Evolutionary conservation across 768 basidiomycete species (phyloP).

Genomic region (Pulveroboletus frians): DNA sequence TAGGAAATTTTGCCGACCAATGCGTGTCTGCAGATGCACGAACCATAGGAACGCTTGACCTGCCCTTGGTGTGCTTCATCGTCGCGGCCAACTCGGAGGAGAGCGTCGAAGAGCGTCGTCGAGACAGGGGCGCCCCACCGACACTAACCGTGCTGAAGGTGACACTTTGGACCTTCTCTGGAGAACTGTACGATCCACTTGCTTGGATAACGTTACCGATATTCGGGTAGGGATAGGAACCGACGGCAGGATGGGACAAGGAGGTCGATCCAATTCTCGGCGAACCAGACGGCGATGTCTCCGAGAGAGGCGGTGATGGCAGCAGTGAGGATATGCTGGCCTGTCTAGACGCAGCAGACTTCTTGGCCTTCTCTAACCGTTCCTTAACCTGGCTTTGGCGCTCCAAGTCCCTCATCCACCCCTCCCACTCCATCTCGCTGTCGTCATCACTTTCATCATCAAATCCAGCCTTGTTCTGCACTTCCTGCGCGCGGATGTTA

Average conservation of each 20-base stretch:
- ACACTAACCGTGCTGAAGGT: slow-evolving; percentile 26
- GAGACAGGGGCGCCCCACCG: slow-evolving; percentile 3
- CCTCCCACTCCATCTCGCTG: slow-evolving; percentile 62
- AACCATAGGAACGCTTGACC: not conserved
- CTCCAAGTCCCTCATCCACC: slow-evolving; percentile 57
- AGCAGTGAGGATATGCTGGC: slow-evolving; percentile 7
- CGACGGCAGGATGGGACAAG: not conserved
- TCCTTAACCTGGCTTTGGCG: slow-evolving; percentile 30
- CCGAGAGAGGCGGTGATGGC: slow-evolving; percentile 28
- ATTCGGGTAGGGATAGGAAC: slow-evolving; percentile 17
- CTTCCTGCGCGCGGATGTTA: slow-evolving; percentile 21
- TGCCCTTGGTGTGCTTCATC: slow-evolving; percentile 8
- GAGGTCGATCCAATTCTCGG: slow-evolving; percentile 17
- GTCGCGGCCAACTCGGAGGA: slow-evolving; percentile 3
- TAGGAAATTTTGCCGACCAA: not conserved
- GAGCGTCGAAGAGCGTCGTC: slow-evolving; percentile 28
- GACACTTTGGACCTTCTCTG: slow-evolving; percentile 7
- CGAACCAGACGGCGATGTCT: slow-evolving; percentile 21
- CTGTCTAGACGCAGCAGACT: not conserved
- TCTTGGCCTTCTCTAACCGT: slow-evolving; percentile 1
- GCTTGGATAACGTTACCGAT: slow-evolving; percentile 19
- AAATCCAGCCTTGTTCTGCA: slow-evolving; percentile 23
- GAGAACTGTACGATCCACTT: not conserved
- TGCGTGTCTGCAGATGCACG: not conserved
- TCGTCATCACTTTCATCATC: slow-evolving; percentile 39